Evolutionary conservation across 129 eudicot genomes (phyloP).

Genomic region (Silybum marianum): DNA sequence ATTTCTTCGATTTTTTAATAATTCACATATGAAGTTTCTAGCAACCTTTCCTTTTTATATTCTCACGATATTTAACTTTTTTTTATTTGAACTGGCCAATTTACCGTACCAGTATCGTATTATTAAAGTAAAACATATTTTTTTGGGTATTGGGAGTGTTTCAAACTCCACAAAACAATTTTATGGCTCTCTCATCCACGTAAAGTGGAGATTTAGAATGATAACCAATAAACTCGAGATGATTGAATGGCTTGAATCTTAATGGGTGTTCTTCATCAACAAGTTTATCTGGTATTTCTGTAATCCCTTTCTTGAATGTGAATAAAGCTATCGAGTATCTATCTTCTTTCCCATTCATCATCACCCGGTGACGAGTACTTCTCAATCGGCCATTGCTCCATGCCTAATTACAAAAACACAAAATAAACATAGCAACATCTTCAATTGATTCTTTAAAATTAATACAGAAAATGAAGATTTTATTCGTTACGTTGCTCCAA

Average conservation of each 20-base stretch:
- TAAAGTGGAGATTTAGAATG: not conserved
- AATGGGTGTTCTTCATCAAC: conserved; percentile 25
- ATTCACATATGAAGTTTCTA: not conserved
- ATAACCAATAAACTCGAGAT: conserved; percentile 5
- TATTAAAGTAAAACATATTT: not conserved
- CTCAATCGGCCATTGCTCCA: conserved; percentile 35
- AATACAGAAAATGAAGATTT: no score
- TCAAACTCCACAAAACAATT: not conserved
- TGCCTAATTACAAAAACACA: conserved; percentile 14
- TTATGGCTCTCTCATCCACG: not conserved
- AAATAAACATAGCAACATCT: not conserved
- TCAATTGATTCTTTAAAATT: not conserved
- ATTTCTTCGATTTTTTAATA: not conserved
- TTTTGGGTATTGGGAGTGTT: not conserved
- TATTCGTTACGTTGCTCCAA: not conserved
- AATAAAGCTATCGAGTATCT: conserved; percentile 27
- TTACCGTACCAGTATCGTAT: not conserved
- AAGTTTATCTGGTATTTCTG: not conserved
- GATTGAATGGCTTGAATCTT: conserved; percentile 24
- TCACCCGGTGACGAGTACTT: conserved; percentile 19
- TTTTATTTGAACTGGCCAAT: not conserved
- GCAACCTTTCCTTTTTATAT: not conserved
- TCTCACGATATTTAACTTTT: not conserved
- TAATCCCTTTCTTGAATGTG: conserved; percentile 7
- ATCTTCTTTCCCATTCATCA: conserved; percentile 19